A percentile compares a stretch with the other conserved stretches of the same genome.
phyloP scores from a whole-genome alignment of 1,284 basidiomycete species.

The Neonothopanus nambi region DNA sequence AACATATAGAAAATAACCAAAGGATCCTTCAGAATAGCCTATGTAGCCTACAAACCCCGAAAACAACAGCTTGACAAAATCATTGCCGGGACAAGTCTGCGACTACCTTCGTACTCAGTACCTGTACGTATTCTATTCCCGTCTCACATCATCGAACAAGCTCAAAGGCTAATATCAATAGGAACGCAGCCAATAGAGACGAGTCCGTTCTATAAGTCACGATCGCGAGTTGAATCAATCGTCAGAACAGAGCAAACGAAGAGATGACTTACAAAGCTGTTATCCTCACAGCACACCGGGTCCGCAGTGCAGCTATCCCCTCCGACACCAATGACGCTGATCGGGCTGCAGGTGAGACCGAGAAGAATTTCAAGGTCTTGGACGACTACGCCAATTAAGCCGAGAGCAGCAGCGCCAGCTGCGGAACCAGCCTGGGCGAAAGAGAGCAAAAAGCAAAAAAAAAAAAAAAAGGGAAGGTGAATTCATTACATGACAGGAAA shows the following conservation, averaged over 20 bases:
- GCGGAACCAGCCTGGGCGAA: slow-evolving; percentile 16
- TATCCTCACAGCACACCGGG: slow-evolving; percentile 18
- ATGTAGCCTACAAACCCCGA: too few species aligned
- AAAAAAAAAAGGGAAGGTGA: neutral
- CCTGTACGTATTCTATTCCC: too few species aligned
- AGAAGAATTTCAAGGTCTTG: slow-evolving; percentile 15
- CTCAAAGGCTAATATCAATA: too few species aligned
- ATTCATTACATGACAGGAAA: neutral
- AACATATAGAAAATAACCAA: too few species aligned
- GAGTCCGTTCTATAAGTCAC: neutral
- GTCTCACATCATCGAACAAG: too few species aligned
- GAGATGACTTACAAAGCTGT: slow-evolving; percentile 1
- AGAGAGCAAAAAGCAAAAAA: too few species aligned
- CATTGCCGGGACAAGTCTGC: too few species aligned
- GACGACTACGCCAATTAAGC: slow-evolving; percentile 11
- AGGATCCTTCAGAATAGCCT: too few species aligned
- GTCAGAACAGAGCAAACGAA: neutral
- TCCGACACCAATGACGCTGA: slow-evolving; percentile 14
- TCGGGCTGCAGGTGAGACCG: slow-evolving; percentile 15
- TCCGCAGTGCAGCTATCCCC: slow-evolving; percentile 5
- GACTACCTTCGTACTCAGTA: too few species aligned
- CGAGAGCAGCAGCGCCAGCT: slow-evolving; percentile 15
- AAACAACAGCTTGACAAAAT: too few species aligned
- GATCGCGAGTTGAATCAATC: neutral
- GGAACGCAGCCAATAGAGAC: slow-evolving; percentile 11